phyloP scores from a whole-genome alignment of 768 basidiomycete species.

The Cubamyces lactineus region DNA sequence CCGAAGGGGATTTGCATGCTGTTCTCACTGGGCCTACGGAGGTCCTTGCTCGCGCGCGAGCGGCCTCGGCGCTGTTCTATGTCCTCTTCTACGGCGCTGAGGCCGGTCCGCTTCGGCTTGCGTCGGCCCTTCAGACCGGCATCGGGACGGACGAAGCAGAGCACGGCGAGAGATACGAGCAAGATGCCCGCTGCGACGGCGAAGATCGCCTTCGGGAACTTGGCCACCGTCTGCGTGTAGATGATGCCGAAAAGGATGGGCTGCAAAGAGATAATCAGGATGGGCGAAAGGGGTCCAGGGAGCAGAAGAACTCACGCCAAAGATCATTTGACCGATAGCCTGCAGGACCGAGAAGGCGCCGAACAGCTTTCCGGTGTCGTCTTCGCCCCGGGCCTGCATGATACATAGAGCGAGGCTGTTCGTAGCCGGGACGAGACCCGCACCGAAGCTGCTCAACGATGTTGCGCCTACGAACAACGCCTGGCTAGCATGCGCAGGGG shows the following conservation, averaged over 20 bases:
- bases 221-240: conserved; percentile 65
- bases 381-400: conserved; percentile 47
- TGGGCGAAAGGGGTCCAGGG: conserved; percentile 2
- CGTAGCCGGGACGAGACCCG: conserved; percentile 67
- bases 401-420: conserved; percentile 78
- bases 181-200: conserved; percentile 60
- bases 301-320: conserved; percentile 41
- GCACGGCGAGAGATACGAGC: conserved; percentile 48
- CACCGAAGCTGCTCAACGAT: conserved; percentile 64
- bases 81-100: conserved; percentile 25
- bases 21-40: conserved; percentile 18
- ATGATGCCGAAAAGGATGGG: conserved; percentile 70
- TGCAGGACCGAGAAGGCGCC: conserved; percentile 72
- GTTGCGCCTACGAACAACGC: conserved; percentile 61
- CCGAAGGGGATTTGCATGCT: conserved; percentile 1
- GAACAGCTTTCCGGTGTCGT: conserved; percentile 58
- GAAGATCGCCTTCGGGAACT: conserved; percentile 72
- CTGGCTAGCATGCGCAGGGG: conserved; percentile 46
- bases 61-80: conserved; percentile 34
- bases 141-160: conserved; percentile 46
- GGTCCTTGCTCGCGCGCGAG: conserved; percentile 44
- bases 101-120: conserved; percentile 19
- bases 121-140: conserved; percentile 27
- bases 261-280: conserved; percentile 39
- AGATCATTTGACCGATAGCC: conserved; percentile 65